Percentiles rank a stretch among this genome's conserved stretches.
Evolutionary conservation across 106 monocot species (phyloP).

Genomic region (Platanthera zijinensis): DNA sequence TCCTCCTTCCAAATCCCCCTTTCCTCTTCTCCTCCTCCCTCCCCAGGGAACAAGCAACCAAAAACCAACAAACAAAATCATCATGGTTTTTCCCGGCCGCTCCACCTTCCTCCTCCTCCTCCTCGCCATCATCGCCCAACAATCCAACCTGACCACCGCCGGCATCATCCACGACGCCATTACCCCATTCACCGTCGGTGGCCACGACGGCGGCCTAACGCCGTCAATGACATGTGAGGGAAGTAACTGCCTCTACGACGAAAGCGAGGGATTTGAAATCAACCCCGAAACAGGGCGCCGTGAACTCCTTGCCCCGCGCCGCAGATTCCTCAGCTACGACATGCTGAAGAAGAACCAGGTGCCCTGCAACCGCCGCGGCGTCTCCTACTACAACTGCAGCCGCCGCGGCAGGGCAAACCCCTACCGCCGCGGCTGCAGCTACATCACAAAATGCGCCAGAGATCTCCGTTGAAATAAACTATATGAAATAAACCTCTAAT

Average conservation of each 20-base stretch:
- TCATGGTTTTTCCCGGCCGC: background rate
- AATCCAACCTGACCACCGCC: background rate
- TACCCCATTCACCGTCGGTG: background rate
- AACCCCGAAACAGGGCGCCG: background rate
- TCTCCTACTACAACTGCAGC: conserved; percentile 22
- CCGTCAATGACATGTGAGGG: background rate
- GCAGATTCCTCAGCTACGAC: conserved; percentile 14
- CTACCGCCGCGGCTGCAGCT: conserved; percentile 14
- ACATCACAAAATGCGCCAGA: conserved; percentile 14
- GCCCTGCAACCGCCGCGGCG: conserved; percentile 16
- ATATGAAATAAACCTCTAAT: too few relatives aligned
- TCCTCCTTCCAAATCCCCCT: background rate
- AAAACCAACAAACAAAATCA: background rate
- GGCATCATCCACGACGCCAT: background rate
- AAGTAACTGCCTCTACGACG: conserved; percentile 2
- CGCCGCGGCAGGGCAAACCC: conserved; percentile 6
- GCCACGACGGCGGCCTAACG: background rate
- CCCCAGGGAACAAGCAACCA: background rate
- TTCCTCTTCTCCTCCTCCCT: conserved; percentile 1
- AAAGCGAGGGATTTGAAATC: conserved; percentile 6
- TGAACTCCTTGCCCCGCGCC: background rate
- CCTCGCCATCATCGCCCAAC: background rate
- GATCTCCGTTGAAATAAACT: background rate
- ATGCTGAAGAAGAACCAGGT: conserved; percentile 9
- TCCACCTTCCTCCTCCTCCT: conserved; percentile 1